Percentiles rank a stretch among this genome's conserved stretches.
Conservation (phyloP, 371 early-diverging fungal species). For the Mortierella sp. region DNA sequence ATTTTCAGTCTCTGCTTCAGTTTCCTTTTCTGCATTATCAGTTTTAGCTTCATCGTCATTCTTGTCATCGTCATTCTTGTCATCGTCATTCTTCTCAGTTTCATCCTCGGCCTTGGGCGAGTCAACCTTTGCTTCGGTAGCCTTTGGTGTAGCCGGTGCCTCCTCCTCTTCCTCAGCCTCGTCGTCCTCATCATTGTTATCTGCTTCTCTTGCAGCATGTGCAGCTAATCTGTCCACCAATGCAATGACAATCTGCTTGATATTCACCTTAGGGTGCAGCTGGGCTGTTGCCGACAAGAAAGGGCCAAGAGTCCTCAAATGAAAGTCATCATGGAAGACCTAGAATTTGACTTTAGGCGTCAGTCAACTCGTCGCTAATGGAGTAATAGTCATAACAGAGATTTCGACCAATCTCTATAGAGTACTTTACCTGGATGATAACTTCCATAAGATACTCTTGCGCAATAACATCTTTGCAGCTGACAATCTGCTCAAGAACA, state of each 20-base stretch:
- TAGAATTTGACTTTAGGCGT: constrained; percentile 16
- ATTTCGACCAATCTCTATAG: too few species aligned
- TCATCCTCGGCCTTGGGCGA: too few species aligned
- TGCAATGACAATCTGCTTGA: constrained; percentile 93
- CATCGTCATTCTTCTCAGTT: constrained; percentile 18
- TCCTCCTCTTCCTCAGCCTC: constrained; percentile 38
- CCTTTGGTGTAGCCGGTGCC: constrained; percentile 28
- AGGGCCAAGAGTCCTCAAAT: constrained; percentile 88
- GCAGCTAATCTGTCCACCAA: constrained; percentile 91
- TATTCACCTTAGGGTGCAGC: constrained; percentile 90
- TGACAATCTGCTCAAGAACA: constrained; percentile 94
- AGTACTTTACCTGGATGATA: constrained; percentile 84
- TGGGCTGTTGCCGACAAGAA: constrained; percentile 91
- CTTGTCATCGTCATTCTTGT: constrained; percentile 39
- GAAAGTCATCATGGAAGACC: constrained; percentile 97
- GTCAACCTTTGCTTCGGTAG: constrained; percentile 17
- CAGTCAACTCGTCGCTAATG: too few species aligned
- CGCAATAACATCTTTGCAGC: constrained; percentile 95
- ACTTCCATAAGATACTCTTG: constrained; percentile 99
- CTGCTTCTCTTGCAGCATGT: constrained; percentile 80
- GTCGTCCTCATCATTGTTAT: constrained; percentile 54
- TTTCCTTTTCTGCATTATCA: constrained; percentile 18
- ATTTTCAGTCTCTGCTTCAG: constrained; percentile 35
- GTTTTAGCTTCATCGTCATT: constrained; percentile 36
- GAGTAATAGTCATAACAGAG: too few species aligned